Evolutionary conservation across 768 basidiomycete species (phyloP), one percentile per base, ranked within the genome.

Genomic region (Sporobolomyces pararoseus): DNA sequence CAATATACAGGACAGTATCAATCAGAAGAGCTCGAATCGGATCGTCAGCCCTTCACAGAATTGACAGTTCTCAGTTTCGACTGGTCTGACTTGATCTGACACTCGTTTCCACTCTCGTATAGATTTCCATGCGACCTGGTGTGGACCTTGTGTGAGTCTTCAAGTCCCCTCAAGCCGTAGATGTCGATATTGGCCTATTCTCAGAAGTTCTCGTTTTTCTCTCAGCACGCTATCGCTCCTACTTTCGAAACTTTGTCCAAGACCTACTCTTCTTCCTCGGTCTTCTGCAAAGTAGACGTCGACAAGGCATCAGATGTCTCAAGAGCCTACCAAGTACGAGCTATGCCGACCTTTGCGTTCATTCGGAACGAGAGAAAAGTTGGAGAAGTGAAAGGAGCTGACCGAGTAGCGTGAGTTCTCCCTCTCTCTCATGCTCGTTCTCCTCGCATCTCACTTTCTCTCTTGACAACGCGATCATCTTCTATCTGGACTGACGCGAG

Each of bases 261-360:
- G 16, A 70, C 77, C 60, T 78, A 72, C 76, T 70, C 74, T n/a
- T 70, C 69, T 25, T 71, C 79, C 61, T 50, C 65, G 23, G 76
- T 76, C 37, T 81, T 82, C 64, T 75, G 75, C 69, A 81, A 82
- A 75, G 79, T 81, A 51, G 80, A 81, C 65, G 78, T 81, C 53
- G 80, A 81, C 63, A 78, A 78, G 59, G 76, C 78, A 31, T 75
- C 74, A 51, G 78, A 80, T 44, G 72, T 81, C 67, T 77, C 79
- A 27, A 46, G 76, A 37, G 74, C 76, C 29, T 76, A 76, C 46
- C 49, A 66, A 51, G 65, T 82, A 68, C 66, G 75, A 42, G 78
- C 79, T 37, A 82, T 82, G 81, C 81, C 81, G 12, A 82, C 81
- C 7, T 82, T 82, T 75, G 66, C 78, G 37, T 79, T 79, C 46